These are phyloP conservation scores for Podaxis sp. DNA, from an alignment of 768 basidiomycete species.

Conservation along the genomic window DNA sequence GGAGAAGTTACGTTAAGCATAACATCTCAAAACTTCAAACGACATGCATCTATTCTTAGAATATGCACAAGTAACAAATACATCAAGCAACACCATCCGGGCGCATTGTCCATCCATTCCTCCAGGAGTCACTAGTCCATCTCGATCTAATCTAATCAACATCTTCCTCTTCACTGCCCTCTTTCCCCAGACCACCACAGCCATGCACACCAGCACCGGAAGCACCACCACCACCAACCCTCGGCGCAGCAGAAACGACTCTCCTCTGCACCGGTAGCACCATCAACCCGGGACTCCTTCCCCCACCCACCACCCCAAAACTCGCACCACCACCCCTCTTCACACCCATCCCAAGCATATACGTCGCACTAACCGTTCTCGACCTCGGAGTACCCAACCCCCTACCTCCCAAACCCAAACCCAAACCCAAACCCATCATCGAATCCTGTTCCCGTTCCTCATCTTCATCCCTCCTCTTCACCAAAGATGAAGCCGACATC, in stretches of 20 bases:
- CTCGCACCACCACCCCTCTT: neutral
- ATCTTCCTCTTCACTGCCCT: neutral
- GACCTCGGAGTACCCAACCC: neutral
- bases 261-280: neutral
- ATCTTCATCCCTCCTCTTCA: neutral
- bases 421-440: neutral
- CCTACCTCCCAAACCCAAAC: neutral
- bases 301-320: neutral
- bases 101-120: neutral
- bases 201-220: neutral
- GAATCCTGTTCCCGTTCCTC: neutral
- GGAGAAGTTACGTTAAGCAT: too few species aligned
- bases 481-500: neutral
- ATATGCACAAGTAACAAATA: neutral
- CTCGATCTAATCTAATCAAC: neutral
- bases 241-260: neutral
- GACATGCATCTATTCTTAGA: neutral
- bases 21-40: too few species aligned
- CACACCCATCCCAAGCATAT: slow-evolving; percentile 8
- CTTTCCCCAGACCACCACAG: neutral
- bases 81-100: too few species aligned
- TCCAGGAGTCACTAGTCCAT: neutral
- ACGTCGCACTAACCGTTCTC: slow-evolving; percentile 2
- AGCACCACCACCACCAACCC: neutral
- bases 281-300: neutral